phyloP scores from a whole-genome alignment of 495 filamentous ascomycete genomes.

The Hypoxylon trugodes region DNA sequence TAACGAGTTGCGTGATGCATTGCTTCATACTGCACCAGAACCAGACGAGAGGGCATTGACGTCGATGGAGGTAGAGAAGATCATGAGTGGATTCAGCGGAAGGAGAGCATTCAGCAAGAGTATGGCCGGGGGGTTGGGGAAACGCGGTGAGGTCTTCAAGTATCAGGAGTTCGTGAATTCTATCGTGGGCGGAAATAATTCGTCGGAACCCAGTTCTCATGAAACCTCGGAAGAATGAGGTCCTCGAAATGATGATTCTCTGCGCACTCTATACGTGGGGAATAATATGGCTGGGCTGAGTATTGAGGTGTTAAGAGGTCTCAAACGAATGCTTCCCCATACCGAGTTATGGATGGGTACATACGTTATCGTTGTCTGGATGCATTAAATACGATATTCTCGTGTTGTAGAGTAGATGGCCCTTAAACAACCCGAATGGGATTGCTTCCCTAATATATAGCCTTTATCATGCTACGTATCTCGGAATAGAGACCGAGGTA shows the following conservation, averaged over 20 bases:
- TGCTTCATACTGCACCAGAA: constrained; percentile 82
- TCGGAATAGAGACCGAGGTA: no score
- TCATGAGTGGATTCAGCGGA: constrained; percentile 84
- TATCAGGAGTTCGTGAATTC: constrained; percentile 79
- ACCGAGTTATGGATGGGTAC: constrained; percentile 12
- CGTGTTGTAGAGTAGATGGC: no score
- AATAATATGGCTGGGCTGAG: no score
- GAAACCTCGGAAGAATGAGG: constrained; percentile 46
- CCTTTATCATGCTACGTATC: no score
- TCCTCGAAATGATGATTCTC: neutral
- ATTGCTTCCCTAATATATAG: no score
- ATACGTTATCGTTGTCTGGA: constrained; percentile 7
- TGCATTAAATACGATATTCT: constrained; percentile 4
- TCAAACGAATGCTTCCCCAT: no score
- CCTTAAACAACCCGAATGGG: no score
- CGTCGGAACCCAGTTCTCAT: constrained; percentile 44
- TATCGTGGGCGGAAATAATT: constrained; percentile 57
- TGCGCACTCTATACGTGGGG: no score
- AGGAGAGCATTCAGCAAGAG: constrained; percentile 75
- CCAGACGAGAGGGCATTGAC: constrained; percentile 72
- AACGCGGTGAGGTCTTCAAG: constrained; percentile 76
- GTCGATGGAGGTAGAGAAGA: constrained; percentile 80
- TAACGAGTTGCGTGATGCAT: constrained; percentile 78
- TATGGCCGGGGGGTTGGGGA: constrained; percentile 52
- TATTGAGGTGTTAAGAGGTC: neutral